These are phyloP conservation scores for Hypoxylon sp. DNA, from an alignment of 2,329 filamentous ascomycete genomes.

Conservation along the genomic window DNA sequence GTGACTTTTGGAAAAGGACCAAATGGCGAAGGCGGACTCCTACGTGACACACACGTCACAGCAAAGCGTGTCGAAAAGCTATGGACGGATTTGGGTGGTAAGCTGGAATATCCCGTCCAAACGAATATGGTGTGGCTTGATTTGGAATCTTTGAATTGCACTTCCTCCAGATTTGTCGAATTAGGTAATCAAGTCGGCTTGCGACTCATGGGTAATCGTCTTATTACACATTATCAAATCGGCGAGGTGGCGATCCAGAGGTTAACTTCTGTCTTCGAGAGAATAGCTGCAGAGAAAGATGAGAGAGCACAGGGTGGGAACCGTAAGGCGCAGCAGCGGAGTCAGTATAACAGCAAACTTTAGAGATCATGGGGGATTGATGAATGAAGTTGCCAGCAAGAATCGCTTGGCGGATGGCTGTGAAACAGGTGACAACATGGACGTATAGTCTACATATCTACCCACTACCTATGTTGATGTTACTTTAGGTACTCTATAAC, in stretches of 20 bases:
- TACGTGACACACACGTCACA: slow-evolving; percentile 70
- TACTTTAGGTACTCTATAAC: not conserved
- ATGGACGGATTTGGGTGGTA: slow-evolving; percentile 74
- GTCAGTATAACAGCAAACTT: slow-evolving; percentile 41
- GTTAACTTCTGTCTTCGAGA: slow-evolving; percentile 63
- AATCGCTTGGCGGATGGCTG: not conserved
- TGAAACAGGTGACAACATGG: not conserved
- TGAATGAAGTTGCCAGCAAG: not conserved
- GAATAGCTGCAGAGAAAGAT: slow-evolving; percentile 49
- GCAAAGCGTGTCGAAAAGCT: slow-evolving; percentile 73
- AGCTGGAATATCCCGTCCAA: slow-evolving; percentile 71
- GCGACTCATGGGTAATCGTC: slow-evolving; percentile 47
- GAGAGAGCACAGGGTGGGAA: slow-evolving; percentile 53
- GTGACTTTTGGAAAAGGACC: slow-evolving; percentile 78
- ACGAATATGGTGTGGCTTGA: slow-evolving; percentile 86
- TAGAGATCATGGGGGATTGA: not conserved
- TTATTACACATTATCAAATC: slow-evolving; percentile 64
- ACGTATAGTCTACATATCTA: not conserved
- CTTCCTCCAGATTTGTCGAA: slow-evolving; percentile 45
- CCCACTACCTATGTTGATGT: not conserved
- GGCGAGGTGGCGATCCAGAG: slow-evolving; percentile 69
- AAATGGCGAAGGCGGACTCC: slow-evolving; percentile 54
- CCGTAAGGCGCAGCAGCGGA: slow-evolving; percentile 11
- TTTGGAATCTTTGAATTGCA: slow-evolving; percentile 49
- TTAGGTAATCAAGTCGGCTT: slow-evolving; percentile 51